A percentile compares a stretch with the other conserved stretches of the same genome.
These are phyloP conservation scores for Jacaranda copaia DNA, from an alignment of 257 asterid genomes.

Conservation along the genomic window DNA sequence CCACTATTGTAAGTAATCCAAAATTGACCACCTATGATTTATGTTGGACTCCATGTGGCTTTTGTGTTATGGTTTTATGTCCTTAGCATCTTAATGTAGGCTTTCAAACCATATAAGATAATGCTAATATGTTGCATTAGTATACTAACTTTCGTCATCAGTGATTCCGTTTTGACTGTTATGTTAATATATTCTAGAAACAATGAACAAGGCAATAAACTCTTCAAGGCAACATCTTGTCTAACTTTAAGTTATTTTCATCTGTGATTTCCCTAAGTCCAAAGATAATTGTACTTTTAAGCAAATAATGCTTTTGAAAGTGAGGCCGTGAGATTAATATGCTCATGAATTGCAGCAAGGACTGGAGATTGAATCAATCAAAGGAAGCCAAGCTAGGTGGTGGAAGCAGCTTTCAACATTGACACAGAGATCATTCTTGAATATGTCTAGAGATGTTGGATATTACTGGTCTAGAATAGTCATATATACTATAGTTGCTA, in stretches of 20 bases:
- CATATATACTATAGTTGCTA: constrained; percentile 69
- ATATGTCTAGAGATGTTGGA: constrained; percentile 85
- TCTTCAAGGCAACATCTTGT: too few relatives aligned
- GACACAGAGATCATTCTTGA: constrained; percentile 75
- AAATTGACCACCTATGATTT: not conserved
- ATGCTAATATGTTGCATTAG: too few relatives aligned
- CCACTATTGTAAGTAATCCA: constrained; percentile 53
- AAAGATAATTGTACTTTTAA: not conserved
- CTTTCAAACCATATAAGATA: too few relatives aligned
- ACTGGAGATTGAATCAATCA: constrained; percentile 55
- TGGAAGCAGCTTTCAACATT: constrained; percentile 77
- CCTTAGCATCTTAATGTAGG: too few relatives aligned
- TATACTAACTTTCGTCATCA: too few relatives aligned
- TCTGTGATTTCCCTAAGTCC: too few relatives aligned
- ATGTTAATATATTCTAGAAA: too few relatives aligned
- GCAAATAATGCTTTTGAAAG: not conserved
- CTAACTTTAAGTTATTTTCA: too few relatives aligned
- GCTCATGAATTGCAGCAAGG: constrained; percentile 61
- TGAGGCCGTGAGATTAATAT: not conserved
- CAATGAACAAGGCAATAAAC: too few relatives aligned
- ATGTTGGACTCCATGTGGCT: too few relatives aligned
- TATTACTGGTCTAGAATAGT: constrained; percentile 89
- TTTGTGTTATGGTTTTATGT: too few relatives aligned
- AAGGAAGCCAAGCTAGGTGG: constrained; percentile 94
- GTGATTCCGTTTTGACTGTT: too few relatives aligned